Conservation (phyloP, 495 filamentous ascomycete species). For the Usnea hakonensis region DNA sequence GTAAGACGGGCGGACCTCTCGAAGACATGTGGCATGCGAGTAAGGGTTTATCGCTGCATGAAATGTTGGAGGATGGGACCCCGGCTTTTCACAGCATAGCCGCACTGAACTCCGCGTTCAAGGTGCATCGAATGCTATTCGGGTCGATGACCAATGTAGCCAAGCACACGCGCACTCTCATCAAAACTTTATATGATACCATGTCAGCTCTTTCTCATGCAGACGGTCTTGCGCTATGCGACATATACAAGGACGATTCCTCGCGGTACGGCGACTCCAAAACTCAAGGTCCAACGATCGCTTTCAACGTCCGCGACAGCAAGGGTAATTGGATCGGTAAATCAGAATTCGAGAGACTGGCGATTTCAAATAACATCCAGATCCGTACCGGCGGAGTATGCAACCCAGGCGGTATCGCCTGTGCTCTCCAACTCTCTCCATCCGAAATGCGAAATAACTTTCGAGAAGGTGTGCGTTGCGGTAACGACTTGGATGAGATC, state of each 20-base stretch:
- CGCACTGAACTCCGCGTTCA: conserved; percentile 65
- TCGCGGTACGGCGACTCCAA: conserved; percentile 34
- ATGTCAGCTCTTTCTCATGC: conserved; percentile 54
- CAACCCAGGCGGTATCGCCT: conserved; percentile 83
- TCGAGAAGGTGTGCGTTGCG: conserved; percentile 69
- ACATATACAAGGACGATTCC: conserved; percentile 52
- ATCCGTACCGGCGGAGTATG: conserved; percentile 80
- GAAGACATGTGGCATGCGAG: background rate
- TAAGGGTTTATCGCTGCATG: conserved; percentile 61
- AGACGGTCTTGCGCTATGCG: conserved; percentile 59
- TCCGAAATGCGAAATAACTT: conserved; percentile 78
- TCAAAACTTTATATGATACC: conserved; percentile 48
- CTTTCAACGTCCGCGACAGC: conserved; percentile 70
- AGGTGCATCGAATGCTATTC: conserved; percentile 60
- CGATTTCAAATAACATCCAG: conserved; percentile 69
- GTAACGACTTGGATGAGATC: conserved; percentile 71
- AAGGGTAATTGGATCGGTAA: conserved; percentile 68
- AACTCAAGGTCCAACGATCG: conserved; percentile 68
- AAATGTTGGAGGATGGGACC: conserved; percentile 79
- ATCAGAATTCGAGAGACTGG: conserved; percentile 76
- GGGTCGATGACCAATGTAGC: conserved; percentile 62
- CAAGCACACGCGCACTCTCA: conserved; percentile 61
- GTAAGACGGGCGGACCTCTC: conserved; percentile 59
- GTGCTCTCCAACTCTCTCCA: conserved; percentile 56
- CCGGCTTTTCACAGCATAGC: conserved; percentile 82